These are phyloP conservation scores for Gossypium arboreum DNA, from an alignment of 345 rosid genomes.

Conservation along the genomic window DNA sequence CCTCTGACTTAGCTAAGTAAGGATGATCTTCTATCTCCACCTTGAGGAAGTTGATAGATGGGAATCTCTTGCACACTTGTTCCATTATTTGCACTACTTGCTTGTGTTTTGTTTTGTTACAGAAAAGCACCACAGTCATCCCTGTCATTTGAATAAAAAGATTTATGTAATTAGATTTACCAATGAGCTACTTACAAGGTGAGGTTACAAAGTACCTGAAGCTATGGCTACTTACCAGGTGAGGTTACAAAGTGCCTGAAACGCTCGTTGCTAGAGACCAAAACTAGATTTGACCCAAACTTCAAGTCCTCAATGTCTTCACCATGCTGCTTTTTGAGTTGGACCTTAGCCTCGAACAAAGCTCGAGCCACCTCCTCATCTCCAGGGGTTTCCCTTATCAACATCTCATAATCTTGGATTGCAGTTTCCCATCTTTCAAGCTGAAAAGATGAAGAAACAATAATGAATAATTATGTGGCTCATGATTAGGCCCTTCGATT, in stretches of 20 bases:
- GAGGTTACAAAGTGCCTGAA: conserved; percentile 44
- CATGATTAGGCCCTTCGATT: too few species aligned
- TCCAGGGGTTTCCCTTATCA: conserved; percentile 60
- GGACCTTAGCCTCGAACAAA: conserved; percentile 49
- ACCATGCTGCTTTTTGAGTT: conserved; percentile 42
- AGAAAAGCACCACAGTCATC: conserved; percentile 48
- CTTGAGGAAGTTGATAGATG: conserved; percentile 55
- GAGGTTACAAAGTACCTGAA: conserved; percentile 38
- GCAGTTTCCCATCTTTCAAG: conserved; percentile 77
- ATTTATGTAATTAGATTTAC: neutral
- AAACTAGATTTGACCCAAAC: conserved; percentile 47
- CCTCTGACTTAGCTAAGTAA: conserved; percentile 40
- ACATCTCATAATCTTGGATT: conserved; percentile 63
- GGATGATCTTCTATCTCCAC: conserved; percentile 53
- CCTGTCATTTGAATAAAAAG: conserved; percentile 24
- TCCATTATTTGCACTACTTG: conserved; percentile 39
- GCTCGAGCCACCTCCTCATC: conserved; percentile 61
- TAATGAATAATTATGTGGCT: neutral
- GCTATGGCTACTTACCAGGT: conserved; percentile 28
- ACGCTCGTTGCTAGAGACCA: conserved; percentile 35
- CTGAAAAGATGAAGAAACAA: conserved; percentile 26
- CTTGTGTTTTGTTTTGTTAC: conserved; percentile 30
- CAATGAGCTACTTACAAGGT: conserved; percentile 29
- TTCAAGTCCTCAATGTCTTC: conserved; percentile 42
- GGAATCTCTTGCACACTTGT: conserved; percentile 49